Base-by-base conservation (phyloP, 2,329 filamentous ascomycete genomes). In the Diaporthe sp. region DNA sequence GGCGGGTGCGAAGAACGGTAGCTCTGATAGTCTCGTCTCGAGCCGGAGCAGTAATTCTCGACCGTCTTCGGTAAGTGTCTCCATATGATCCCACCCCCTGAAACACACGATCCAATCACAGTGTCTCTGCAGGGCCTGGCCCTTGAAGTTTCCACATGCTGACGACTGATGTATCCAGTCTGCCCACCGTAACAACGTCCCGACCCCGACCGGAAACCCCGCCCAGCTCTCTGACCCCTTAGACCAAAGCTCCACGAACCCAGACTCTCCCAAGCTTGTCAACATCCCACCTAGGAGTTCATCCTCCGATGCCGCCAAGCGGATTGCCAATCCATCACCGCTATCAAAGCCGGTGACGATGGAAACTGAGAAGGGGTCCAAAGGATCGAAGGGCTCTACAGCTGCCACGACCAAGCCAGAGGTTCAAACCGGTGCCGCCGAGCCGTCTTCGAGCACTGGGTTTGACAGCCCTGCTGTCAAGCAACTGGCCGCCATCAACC, bases 401-500 rank as follows among this genome's bases (percentile, higher is more conserved):
- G 19, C 62, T 39, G 83, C 85, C 74, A 79, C 84, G 55, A 80
- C 84, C 69, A 78, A 80, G 37, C 79, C 78, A 62, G 77, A 78
- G 68, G 53, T 46, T 53, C 74, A 61, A 46, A 25, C 74, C 25
- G 72, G 39, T 65, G 22, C 75, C 34, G 72, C 74, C 19, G 75
- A 75, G 44, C 77, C 80, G 6, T 77, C 79, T 62, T 79, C 82
- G 69, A 80, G 81, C 73, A 77, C 80, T 79, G 86, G 86, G 72
- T 74, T 83, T 57, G 86, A 87, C 76, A 96, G 94, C 79, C 92
- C 94, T 62, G 96, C 96, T 28, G 93, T 94, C 19, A 93, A 95
- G 83, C 95, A 97, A 74, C 89, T 98, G 53, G 92, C 94, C 61
- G 95, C 96, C n/a, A 89, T 98, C 74, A 96, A 93, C 76, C 94